Conservation (phyloP, 2,329 filamentous ascomycete species). For the Colletotrichum ledebouriae region DNA sequence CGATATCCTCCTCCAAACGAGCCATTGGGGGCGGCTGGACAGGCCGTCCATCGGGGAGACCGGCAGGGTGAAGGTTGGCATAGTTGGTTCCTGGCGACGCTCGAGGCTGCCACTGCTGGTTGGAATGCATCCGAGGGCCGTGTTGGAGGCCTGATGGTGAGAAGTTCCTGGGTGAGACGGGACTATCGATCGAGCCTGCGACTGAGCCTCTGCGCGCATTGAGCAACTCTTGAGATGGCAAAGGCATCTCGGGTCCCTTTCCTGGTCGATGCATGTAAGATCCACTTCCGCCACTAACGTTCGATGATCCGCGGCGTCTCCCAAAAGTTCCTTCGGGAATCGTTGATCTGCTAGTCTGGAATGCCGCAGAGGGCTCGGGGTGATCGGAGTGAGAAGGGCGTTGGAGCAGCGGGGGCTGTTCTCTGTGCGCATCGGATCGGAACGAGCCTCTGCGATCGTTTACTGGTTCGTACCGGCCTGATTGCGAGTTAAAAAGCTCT, state of each 20-base stretch:
- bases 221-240: slow-evolving; percentile 59
- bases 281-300: slow-evolving; percentile 88
- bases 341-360: slow-evolving; percentile 79
- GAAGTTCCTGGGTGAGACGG: slow-evolving; percentile 61
- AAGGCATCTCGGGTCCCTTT: slow-evolving; percentile 58
- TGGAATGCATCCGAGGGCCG: slow-evolving; percentile 46
- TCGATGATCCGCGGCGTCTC: slow-evolving; percentile 88
- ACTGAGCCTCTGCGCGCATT: slow-evolving; percentile 63
- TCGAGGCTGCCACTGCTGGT: slow-evolving; percentile 46
- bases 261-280: slow-evolving; percentile 71
- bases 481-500: slow-evolving; percentile 95
- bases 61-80: slow-evolving; percentile 55
- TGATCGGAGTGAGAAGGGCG: slow-evolving; percentile 74
- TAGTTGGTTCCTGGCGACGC: slow-evolving; percentile 60
- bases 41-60: slow-evolving; percentile 47
- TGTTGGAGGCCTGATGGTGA: slow-evolving; percentile 54
- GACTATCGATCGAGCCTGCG: slow-evolving; percentile 64
- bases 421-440: slow-evolving; percentile 74
- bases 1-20: slow-evolving; percentile 68
- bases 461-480: slow-evolving; percentile 91
- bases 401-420: slow-evolving; percentile 85
- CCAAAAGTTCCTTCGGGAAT: slow-evolving; percentile 76
- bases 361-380: slow-evolving; percentile 87
- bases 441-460: slow-evolving; percentile 79
- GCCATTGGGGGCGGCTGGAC: slow-evolving; percentile 50